phyloP scores from a whole-genome alignment of 2,329 filamentous ascomycete species.

The Phaeosphaeriaceae sp. region DNA sequence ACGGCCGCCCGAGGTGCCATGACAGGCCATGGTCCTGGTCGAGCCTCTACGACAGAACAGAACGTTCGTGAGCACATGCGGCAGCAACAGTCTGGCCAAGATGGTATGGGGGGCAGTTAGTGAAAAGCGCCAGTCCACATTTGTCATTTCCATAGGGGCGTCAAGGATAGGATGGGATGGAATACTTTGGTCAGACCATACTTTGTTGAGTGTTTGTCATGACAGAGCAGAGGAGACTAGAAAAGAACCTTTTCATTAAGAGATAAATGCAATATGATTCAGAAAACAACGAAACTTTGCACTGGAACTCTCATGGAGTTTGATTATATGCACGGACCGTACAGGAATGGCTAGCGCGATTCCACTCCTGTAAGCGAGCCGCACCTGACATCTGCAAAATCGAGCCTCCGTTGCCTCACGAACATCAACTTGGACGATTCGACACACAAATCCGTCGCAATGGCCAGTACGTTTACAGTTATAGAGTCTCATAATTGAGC shows the following conservation, averaged over 20 bases:
- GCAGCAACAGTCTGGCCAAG: constrained; percentile 32
- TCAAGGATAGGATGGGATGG: constrained; percentile 6
- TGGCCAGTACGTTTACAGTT: constrained; percentile 68
- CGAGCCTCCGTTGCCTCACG: constrained; percentile 21
- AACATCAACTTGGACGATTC: constrained; percentile 38
- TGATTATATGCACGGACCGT: not conserved
- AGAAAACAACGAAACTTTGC: not conserved
- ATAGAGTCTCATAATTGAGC: not conserved
- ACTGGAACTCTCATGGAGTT: not conserved
- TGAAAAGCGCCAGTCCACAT: not conserved
- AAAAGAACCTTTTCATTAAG: not conserved
- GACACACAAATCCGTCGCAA: constrained; percentile 59
- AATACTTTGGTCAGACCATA: not conserved
- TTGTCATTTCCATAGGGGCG: not conserved
- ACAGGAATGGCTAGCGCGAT: constrained; percentile 14
- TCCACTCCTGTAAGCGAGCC: constrained; percentile 5
- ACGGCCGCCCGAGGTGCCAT: constrained; percentile 45
- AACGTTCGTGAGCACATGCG: constrained; percentile 63
- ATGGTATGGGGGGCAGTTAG: constrained; percentile 33
- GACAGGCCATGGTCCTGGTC: constrained; percentile 35
- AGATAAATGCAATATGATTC: not conserved
- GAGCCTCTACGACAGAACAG: constrained; percentile 66
- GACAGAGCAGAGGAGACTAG: not conserved
- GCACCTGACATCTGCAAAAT: constrained; percentile 24
- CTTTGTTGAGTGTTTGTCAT: not conserved